Conservation (phyloP, 345 rosid species). For the Corymbia maculata region DNA sequence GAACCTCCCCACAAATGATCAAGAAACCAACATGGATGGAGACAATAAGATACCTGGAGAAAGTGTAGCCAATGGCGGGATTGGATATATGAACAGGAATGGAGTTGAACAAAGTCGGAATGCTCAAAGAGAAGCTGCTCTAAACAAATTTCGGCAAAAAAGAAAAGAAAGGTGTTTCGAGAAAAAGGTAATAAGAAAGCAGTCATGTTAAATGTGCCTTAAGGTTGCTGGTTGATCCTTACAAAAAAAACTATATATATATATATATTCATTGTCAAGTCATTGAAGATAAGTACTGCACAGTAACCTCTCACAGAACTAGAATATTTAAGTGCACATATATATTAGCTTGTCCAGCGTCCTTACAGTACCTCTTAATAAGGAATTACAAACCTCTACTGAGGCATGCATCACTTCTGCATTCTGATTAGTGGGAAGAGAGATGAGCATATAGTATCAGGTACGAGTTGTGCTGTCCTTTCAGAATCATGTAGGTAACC, state of each 20-base stretch:
- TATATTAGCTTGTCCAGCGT: not conserved
- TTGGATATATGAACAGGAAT: slow-evolving; percentile 3
- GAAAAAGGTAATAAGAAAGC: slow-evolving; percentile 31
- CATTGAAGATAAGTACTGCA: not conserved
- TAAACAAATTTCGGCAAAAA: slow-evolving; percentile 50
- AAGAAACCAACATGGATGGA: slow-evolving; percentile 15
- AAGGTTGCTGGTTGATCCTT: not conserved
- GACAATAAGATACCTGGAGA: slow-evolving; percentile 8
- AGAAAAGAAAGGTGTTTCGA: slow-evolving; percentile 54
- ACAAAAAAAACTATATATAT: not conserved
- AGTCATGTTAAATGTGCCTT: not conserved
- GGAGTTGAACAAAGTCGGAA: slow-evolving; percentile 9
- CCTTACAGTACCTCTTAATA: not conserved
- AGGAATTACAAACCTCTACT: not conserved
- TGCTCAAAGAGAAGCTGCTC: slow-evolving; percentile 45
- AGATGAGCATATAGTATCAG: not conserved
- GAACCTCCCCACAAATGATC: slow-evolving; percentile 8
- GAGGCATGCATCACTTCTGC: not conserved
- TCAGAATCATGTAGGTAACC: not conserved
- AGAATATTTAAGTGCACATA: not conserved
- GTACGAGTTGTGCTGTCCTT: not conserved
- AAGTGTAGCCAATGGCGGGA: slow-evolving; percentile 6
- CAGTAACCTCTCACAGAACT: not conserved
- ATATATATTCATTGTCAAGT: not conserved
- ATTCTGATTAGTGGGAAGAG: not conserved